A percentile compares a stretch with the other conserved stretches of the same genome.
Evolutionary conservation across 306 rosid genomes (phyloP).

Genomic region (Cicer yamashitae): DNA sequence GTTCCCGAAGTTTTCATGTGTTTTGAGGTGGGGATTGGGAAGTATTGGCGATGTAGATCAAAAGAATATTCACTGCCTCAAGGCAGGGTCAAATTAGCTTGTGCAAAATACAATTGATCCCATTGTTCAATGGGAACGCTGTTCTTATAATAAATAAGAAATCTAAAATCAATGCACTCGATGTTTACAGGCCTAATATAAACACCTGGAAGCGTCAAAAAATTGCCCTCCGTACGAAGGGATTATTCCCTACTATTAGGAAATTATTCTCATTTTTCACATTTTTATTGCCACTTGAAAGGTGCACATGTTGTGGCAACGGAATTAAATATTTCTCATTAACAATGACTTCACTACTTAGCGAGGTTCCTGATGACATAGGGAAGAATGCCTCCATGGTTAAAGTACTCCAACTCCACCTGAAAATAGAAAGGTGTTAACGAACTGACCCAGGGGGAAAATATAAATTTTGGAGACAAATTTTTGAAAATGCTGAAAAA

Average conservation of each 20-base stretch:
- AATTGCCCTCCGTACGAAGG: constrained; percentile 46
- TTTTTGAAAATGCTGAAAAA: constrained; percentile 20
- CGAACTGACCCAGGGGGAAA: background rate
- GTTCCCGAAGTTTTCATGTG: background rate
- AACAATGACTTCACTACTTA: constrained; percentile 57
- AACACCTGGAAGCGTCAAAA: constrained; percentile 43
- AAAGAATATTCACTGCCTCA: constrained; percentile 19
- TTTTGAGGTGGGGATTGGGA: background rate
- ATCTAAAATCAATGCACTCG: constrained; percentile 41
- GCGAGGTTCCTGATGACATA: constrained; percentile 83
- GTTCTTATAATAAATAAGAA: constrained; percentile 35
- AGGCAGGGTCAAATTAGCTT: constrained; percentile 38
- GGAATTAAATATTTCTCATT: constrained; percentile 36
- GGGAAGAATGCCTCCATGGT: constrained; percentile 92
- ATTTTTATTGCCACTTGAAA: constrained; percentile 54
- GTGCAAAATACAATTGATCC: constrained; percentile 36
- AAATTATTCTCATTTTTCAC: constrained; percentile 51
- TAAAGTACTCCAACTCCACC: constrained; percentile 93
- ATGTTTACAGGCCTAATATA: constrained; percentile 51
- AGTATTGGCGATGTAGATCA: background rate
- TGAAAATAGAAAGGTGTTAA: constrained; percentile 47
- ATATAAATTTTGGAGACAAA: background rate
- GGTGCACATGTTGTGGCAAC: constrained; percentile 34
- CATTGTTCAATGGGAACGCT: constrained; percentile 40
- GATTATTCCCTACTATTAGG: constrained; percentile 47